Percentiles rank a stretch among this genome's conserved stretches.
Conservation (phyloP, 192 early-diverging fungal species). For the Backusella parvicylindrica region DNA sequence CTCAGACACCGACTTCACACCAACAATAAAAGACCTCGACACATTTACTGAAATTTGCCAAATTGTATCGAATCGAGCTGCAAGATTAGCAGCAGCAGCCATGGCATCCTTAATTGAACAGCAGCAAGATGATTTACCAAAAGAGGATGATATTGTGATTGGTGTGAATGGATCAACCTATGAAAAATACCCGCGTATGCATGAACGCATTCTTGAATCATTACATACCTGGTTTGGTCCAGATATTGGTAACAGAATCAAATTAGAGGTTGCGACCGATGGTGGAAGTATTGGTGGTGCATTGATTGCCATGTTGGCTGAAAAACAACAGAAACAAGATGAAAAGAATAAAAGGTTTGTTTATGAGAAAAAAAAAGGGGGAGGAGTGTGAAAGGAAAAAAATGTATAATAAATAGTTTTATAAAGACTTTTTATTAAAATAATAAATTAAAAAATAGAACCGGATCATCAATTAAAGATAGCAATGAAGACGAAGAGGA, state of each 20-base stretch:
- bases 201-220: conserved; percentile 69
- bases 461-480: no score
- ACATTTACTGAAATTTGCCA: conserved; percentile 67
- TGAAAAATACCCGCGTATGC: conserved; percentile 85
- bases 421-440: background rate
- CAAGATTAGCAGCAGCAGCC: conserved; percentile 72
- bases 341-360: conserved; percentile 10
- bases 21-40: conserved; percentile 59
- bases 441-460: background rate
- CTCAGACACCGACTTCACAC: conserved; percentile 30
- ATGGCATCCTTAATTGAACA: conserved; percentile 51
- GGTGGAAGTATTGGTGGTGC: conserved; percentile 77
- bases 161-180: conserved; percentile 91
- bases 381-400: background rate
- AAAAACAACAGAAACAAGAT: conserved; percentile 4
- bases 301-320: conserved; percentile 57
- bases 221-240: conserved; percentile 71
- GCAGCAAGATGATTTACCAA: conserved; percentile 14
- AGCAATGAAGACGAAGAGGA: background rate
- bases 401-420: background rate
- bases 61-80: conserved; percentile 79
- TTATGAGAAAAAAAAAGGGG: background rate
- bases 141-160: conserved; percentile 56
- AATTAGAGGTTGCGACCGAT: conserved; percentile 68
- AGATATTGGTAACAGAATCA: conserved; percentile 64